Evolutionary conservation across 1,284 basidiomycete species (phyloP).

Genomic region (Apiotrichum sp.): DNA sequence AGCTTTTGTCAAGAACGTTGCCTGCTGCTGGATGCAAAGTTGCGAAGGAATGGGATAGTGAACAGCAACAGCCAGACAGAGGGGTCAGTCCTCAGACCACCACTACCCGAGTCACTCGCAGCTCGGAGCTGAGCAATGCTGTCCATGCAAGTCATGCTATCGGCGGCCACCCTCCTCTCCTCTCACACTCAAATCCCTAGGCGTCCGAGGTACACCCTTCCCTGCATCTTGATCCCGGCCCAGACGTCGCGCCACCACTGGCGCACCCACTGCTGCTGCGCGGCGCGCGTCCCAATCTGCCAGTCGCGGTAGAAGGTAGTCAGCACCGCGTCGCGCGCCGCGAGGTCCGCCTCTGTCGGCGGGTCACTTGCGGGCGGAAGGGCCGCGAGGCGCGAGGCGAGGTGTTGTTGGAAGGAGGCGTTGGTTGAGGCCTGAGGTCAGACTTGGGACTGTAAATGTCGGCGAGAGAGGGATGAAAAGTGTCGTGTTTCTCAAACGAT

Average conservation of each 20-base stretch:
- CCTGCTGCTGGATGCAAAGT: too few relatives aligned
- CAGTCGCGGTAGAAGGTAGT: slow-evolving; percentile 43
- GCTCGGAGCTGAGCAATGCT: too few relatives aligned
- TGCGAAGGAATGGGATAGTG: too few relatives aligned
- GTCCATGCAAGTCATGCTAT: too few relatives aligned
- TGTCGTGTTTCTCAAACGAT: too few relatives aligned
- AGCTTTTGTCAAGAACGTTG: too few relatives aligned
- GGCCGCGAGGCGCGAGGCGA: slow-evolving; percentile 27
- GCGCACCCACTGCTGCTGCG: slow-evolving; percentile 34
- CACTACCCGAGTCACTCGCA: too few relatives aligned
- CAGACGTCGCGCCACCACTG: slow-evolving; percentile 44
- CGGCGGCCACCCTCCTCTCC: too few relatives aligned
- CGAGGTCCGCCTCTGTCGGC: slow-evolving; percentile 28
- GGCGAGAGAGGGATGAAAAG: too few relatives aligned
- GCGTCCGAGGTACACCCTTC: slow-evolving; percentile 23
- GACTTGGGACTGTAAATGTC: neutral
- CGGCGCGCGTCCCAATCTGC: slow-evolving; percentile 34
- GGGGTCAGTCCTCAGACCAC: too few relatives aligned
- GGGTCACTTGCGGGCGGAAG: slow-evolving; percentile 31
- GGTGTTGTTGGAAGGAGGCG: slow-evolving; percentile 32
- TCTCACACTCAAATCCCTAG: neutral
- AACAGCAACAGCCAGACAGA: too few relatives aligned
- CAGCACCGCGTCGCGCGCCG: slow-evolving; percentile 31
- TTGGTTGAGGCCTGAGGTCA: slow-evolving; percentile 35
- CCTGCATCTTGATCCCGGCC: slow-evolving; percentile 36